These are phyloP conservation scores for Tubosaeta sp. DNA, from an alignment of 768 basidiomycete species.

Conservation along the genomic window DNA sequence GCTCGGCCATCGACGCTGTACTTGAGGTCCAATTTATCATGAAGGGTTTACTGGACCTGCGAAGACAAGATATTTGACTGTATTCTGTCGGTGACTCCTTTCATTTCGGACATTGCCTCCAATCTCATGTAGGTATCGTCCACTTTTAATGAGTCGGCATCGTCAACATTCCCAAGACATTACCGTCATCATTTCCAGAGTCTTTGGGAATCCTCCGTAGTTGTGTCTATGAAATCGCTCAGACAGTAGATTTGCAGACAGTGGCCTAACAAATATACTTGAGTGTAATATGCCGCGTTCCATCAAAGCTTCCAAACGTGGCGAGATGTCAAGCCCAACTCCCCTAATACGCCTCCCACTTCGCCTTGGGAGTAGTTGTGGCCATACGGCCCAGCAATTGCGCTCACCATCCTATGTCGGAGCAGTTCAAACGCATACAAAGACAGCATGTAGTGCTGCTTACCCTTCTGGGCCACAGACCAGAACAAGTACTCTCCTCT, in stretches of 20 bases:
- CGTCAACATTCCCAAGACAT: too few relatives aligned
- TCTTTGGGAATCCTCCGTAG: too few relatives aligned
- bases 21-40: slow-evolving; percentile 78
- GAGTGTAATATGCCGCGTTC: neutral
- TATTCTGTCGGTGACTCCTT: neutral
- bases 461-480: slow-evolving; percentile 86
- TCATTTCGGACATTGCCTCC: neutral
- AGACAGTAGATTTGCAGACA: neutral
- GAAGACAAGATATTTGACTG: slow-evolving; percentile 61
- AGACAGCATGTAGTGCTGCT: slow-evolving; percentile 30
- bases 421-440: neutral
- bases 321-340: slow-evolving; percentile 55
- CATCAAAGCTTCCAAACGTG: slow-evolving; percentile 67
- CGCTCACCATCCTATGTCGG: slow-evolving; percentile 60
- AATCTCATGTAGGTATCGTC: neutral
- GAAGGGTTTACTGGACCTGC: slow-evolving; percentile 78
- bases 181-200: too few relatives aligned
- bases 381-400: slow-evolving; percentile 74
- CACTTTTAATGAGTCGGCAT: too few relatives aligned
- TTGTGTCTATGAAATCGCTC: neutral
- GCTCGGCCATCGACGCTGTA: slow-evolving; percentile 64
- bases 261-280: neutral
- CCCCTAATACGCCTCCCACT: slow-evolving; percentile 61
- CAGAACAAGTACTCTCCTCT: slow-evolving; percentile 56
- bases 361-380: slow-evolving; percentile 71